Conservation (phyloP, 148 eudicot genomes). For the Chenopodium suecicum region DNA sequence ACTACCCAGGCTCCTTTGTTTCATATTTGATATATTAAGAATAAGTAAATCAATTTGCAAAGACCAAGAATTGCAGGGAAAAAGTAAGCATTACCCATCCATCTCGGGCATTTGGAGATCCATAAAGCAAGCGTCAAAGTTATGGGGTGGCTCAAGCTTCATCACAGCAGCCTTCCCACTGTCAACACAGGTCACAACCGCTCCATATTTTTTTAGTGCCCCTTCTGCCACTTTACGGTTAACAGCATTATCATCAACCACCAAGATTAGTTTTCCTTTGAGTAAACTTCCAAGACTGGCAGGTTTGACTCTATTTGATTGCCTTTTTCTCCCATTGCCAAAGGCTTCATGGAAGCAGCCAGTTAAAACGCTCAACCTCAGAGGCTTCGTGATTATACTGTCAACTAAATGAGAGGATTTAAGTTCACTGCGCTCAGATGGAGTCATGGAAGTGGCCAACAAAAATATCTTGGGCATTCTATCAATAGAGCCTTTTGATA, state of each 20-base stretch:
- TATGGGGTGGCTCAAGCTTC: slow-evolving; percentile 56
- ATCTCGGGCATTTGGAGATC: slow-evolving; percentile 86
- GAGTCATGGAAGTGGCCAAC: slow-evolving; percentile 43
- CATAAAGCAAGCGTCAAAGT: slow-evolving; percentile 75
- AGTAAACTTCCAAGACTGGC: slow-evolving; percentile 47
- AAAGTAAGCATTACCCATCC: slow-evolving; percentile 57
- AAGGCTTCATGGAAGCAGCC: slow-evolving; percentile 65
- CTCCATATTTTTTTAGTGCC: slow-evolving; percentile 70
- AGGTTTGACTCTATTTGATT: slow-evolving; percentile 36
- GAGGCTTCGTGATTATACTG: slow-evolving; percentile 64
- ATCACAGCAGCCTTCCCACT: slow-evolving; percentile 52
- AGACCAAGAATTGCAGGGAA: not conserved
- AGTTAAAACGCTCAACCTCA: slow-evolving; percentile 57
- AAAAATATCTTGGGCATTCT: slow-evolving; percentile 50
- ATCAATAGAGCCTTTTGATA: slow-evolving; percentile 21
- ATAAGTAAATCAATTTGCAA: not conserved
- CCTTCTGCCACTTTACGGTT: slow-evolving; percentile 77
- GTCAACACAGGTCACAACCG: slow-evolving; percentile 55
- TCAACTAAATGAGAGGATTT: slow-evolving; percentile 65
- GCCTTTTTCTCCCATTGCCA: slow-evolving; percentile 50
- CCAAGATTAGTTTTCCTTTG: slow-evolving; percentile 52
- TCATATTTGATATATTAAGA: not conserved
- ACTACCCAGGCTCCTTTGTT: not conserved
- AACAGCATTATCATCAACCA: slow-evolving; percentile 75
- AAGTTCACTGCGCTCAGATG: slow-evolving; percentile 47